These are phyloP conservation scores for Chrysoporthe austroafricana DNA, from an alignment of 2,329 filamentous ascomycete species.

Conservation along the genomic window DNA sequence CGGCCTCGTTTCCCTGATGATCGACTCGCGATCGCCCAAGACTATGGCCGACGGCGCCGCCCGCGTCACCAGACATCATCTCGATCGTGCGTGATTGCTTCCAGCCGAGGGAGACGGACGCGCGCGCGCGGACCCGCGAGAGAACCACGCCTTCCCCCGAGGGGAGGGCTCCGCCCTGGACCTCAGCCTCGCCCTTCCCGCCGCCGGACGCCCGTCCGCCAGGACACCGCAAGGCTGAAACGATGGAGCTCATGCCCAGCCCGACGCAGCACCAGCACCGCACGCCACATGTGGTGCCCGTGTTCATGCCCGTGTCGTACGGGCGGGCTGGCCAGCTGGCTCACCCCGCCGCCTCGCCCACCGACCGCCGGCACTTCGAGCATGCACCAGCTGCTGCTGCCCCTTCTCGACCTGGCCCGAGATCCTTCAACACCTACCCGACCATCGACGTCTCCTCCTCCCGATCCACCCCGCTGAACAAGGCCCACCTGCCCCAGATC, in stretches of 20 bases:
- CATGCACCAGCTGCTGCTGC: constrained; percentile 6
- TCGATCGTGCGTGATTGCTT: background rate
- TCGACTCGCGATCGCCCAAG: constrained; percentile 12
- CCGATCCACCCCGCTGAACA: constrained; percentile 15
- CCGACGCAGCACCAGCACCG: constrained; percentile 22
- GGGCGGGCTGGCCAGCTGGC: background rate
- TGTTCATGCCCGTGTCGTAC: background rate
- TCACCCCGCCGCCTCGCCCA: background rate
- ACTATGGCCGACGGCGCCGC: constrained; percentile 9
- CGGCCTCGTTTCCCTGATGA: background rate
- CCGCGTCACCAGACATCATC: background rate
- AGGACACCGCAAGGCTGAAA: background rate
- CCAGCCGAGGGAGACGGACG: background rate
- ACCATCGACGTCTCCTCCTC: constrained; percentile 30
- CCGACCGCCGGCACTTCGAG: constrained; percentile 21
- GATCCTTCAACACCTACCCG: constrained; percentile 38
- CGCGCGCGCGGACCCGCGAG: background rate
- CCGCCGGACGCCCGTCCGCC: background rate
- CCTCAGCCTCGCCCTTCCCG: background rate
- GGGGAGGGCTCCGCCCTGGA: background rate
- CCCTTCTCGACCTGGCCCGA: constrained; percentile 22
- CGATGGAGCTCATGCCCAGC: constrained; percentile 27
- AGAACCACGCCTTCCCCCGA: background rate
- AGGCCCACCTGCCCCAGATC: constrained; percentile 20
- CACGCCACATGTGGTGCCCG: constrained; percentile 5